Evolutionary conservation across 148 eudicot species (phyloP).

Genomic region (Rhododendron ferrugineum): DNA sequence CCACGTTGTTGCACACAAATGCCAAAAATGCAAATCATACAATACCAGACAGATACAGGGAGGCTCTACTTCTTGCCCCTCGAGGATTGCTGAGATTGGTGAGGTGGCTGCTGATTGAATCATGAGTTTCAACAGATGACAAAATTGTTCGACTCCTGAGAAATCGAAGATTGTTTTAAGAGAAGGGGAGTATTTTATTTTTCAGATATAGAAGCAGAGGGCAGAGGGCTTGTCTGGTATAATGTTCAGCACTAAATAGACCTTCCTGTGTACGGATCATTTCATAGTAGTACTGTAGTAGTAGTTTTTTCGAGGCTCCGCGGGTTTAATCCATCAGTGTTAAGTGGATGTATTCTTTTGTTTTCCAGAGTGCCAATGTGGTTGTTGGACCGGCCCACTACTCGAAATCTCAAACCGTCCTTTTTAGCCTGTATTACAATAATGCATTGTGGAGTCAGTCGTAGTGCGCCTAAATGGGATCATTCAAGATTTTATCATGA

Average conservation of each 20-base stretch:
- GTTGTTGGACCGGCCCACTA: neutral
- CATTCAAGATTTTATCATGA: neutral
- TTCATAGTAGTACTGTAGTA: neutral
- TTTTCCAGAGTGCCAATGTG: neutral
- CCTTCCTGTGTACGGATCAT: neutral
- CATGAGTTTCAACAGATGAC: neutral
- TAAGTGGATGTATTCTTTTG: neutral
- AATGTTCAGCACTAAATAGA: neutral
- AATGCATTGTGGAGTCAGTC: too few relatives aligned
- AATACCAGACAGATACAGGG: conserved; percentile 59
- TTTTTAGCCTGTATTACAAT: neutral
- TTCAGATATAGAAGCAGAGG: neutral
- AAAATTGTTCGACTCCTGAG: neutral
- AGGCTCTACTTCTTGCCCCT: conserved; percentile 26
- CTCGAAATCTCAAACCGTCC: neutral
- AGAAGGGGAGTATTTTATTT: neutral
- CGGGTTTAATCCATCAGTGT: neutral
- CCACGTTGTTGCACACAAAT: conserved; percentile 67
- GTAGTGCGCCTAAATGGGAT: neutral
- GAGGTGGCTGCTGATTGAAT: neutral
- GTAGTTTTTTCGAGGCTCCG: neutral
- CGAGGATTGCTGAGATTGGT: conserved; percentile 10
- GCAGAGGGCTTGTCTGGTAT: neutral
- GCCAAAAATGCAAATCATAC: conserved; percentile 58
- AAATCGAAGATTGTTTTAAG: neutral